These are phyloP conservation scores for Centella asiatica DNA, from an alignment of 129 eudicot species.

Conservation along the genomic window DNA sequence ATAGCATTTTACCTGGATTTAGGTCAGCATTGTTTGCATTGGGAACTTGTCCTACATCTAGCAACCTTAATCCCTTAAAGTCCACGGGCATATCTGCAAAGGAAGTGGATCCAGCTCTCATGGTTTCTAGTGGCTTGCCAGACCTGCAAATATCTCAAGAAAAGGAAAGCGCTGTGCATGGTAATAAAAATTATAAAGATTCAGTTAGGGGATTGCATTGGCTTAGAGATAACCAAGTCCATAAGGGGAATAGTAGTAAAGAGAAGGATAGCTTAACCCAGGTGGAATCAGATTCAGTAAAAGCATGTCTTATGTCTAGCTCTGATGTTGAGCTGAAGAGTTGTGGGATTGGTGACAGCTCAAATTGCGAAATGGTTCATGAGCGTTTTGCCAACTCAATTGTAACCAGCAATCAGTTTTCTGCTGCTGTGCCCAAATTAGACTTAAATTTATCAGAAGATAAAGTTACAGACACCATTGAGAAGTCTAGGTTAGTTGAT, in stretches of 20 bases:
- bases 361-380: neutral
- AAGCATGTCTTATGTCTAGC: neutral
- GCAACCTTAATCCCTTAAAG: neutral
- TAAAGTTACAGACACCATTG: slow-evolving; percentile 1
- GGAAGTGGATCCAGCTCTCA: neutral
- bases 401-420: neutral
- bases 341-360: neutral
- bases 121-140: neutral
- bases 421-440: neutral
- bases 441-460: slow-evolving; percentile 5
- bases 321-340: slow-evolving; percentile 4
- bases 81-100: neutral
- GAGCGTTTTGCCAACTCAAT: neutral
- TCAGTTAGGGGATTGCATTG: neutral
- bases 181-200: neutral
- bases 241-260: neutral
- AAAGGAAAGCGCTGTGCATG: neutral
- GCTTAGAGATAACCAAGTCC: neutral
- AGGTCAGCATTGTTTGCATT: neutral
- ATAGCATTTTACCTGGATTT: neutral
- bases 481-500: slow-evolving; percentile 1
- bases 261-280: neutral
- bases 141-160: neutral
- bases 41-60: neutral
- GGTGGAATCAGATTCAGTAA: neutral